Percentiles rank a stretch among this genome's conserved stretches.
Conservation (phyloP, 2,329 filamentous ascomycete genomes). For the Epichloe bromicola region DNA sequence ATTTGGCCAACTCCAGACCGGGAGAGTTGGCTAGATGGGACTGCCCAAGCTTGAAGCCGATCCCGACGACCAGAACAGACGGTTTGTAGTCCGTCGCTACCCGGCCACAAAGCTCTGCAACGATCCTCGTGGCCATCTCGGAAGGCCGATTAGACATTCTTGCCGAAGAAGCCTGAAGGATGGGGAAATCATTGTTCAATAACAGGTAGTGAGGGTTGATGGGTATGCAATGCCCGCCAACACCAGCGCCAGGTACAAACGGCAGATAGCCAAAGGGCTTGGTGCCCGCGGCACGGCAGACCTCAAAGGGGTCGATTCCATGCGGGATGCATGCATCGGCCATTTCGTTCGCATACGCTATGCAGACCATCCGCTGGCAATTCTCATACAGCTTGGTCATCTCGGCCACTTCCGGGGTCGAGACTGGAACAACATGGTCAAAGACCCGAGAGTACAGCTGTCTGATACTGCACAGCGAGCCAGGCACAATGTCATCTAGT, state of each 20-base stretch:
- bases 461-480: constrained; percentile 30
- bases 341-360: constrained; percentile 44
- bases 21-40: constrained; percentile 34
- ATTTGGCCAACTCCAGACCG: constrained; percentile 28
- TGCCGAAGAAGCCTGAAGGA: constrained; percentile 30
- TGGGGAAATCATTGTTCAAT: constrained; percentile 32
- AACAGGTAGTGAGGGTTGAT: constrained; percentile 42
- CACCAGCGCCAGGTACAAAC: constrained; percentile 33
- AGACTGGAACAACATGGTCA: constrained; percentile 33
- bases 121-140: constrained; percentile 22
- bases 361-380: constrained; percentile 41
- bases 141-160: constrained; percentile 30
- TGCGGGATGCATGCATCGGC: constrained; percentile 35
- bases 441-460: constrained; percentile 34
- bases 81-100: constrained; percentile 7
- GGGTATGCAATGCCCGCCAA: constrained; percentile 44
- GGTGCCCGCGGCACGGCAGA: constrained; percentile 33
- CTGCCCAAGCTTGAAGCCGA: constrained; percentile 39
- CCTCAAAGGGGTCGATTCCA: constrained; percentile 37
- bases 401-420: constrained; percentile 40
- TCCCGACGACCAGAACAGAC: constrained; percentile 30
- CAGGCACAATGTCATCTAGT: constrained; percentile 31
- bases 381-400: constrained; percentile 48
- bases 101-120: constrained; percentile 17
- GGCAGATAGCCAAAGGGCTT: constrained; percentile 42